Conservation (phyloP, 1,284 basidiomycete genomes). For the Dichomitus squalens region DNA sequence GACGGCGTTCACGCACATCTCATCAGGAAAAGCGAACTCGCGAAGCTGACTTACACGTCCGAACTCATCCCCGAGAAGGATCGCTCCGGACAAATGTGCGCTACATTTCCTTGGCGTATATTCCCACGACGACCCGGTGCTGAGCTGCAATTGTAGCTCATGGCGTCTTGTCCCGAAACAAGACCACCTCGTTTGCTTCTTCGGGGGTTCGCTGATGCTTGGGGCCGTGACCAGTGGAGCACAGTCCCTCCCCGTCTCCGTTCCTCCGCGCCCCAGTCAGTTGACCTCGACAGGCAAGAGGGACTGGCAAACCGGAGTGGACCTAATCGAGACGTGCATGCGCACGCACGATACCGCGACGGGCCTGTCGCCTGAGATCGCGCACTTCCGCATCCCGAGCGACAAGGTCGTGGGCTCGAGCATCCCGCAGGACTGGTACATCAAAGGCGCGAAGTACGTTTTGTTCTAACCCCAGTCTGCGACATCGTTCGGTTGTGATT, state of each 20-base stretch:
- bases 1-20: slow-evolving; percentile 79
- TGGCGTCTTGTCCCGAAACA: slow-evolving; percentile 86
- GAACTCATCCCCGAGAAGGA: slow-evolving; percentile 71
- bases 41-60: slow-evolving; percentile 75
- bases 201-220: slow-evolving; percentile 89
- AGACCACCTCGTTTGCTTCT: slow-evolving; percentile 96
- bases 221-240: slow-evolving; percentile 79
- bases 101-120: slow-evolving; percentile 3
- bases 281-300: slow-evolving; percentile 60
- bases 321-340: slow-evolving; percentile 87
- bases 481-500: background rate
- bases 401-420: slow-evolving; percentile 48
- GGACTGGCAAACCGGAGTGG: slow-evolving; percentile 84
- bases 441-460: slow-evolving; percentile 71
- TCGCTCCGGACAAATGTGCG: slow-evolving; percentile 51
- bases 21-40: slow-evolving; percentile 60
- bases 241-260: slow-evolving; percentile 46
- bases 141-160: slow-evolving; percentile 40
- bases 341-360: slow-evolving; percentile 86
- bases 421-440: slow-evolving; percentile 79
- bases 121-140: background rate
- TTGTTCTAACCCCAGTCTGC: background rate
- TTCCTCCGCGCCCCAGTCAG: slow-evolving; percentile 61
- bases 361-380: slow-evolving; percentile 86
- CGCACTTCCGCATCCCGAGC: slow-evolving; percentile 66